A percentile compares a stretch with the other conserved stretches of the same genome.
Conservation (phyloP, 176 grass and related monocot species). For the Themeda triandra region DNA sequence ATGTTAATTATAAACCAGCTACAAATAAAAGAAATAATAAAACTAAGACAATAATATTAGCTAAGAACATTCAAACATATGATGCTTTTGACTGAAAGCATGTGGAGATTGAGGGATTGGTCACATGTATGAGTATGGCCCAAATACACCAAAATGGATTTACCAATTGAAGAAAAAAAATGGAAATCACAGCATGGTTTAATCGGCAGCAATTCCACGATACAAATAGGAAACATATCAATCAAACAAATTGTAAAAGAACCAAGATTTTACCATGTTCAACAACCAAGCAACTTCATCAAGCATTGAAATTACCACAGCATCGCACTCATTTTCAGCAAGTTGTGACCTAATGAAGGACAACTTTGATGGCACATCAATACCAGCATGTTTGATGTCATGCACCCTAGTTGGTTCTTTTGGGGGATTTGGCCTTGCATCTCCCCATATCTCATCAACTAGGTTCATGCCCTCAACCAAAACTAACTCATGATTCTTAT, state of each 20-base stretch:
- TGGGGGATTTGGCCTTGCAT: constrained; percentile 63
- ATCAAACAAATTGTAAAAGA: background rate
- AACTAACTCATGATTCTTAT: constrained; percentile 84
- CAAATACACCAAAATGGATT: background rate
- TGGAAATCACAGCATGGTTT: background rate
- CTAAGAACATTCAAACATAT: background rate
- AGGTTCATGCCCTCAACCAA: constrained; percentile 71
- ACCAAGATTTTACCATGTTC: constrained; percentile 78
- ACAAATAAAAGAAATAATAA: background rate
- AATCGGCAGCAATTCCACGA: background rate
- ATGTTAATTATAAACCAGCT: background rate
- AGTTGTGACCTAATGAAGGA: constrained; percentile 79
- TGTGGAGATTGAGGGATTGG: background rate
- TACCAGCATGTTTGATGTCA: constrained; percentile 87
- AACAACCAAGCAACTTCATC: constrained; percentile 96
- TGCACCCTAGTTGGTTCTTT: constrained; percentile 73
- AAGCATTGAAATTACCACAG: constrained; percentile 88
- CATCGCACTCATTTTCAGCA: constrained; percentile 57
- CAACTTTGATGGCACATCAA: constrained; percentile 77
- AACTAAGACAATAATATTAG: background rate
- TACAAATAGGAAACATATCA: background rate
- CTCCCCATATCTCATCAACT: constrained; percentile 87
- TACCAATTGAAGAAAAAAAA: background rate
- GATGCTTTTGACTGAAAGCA: background rate
- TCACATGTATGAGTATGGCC: background rate